These are phyloP conservation scores for Avena insularis DNA, from an alignment of 176 grass and related monocot genomes.

Conservation along the genomic window DNA sequence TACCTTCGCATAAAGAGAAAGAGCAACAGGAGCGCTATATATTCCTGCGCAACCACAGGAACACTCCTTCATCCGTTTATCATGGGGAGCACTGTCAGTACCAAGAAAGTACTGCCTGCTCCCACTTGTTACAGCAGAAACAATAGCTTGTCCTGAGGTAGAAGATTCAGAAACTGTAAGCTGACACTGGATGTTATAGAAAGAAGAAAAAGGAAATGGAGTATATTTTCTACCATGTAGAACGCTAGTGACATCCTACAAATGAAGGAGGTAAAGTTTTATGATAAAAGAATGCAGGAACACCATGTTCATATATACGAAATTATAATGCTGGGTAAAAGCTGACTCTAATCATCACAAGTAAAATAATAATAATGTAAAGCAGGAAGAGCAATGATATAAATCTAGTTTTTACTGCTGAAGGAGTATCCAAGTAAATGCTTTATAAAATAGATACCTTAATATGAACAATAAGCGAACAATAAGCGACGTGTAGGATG, in stretches of 20 bases:
- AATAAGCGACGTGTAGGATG: neutral
- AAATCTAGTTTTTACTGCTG: neutral
- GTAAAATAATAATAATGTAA: constrained; percentile 20
- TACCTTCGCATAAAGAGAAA: constrained; percentile 89
- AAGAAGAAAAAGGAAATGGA: neutral
- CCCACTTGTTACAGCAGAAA: constrained; percentile 89
- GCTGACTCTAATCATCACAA: neutral
- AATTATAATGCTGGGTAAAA: neutral
- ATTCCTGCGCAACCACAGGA: constrained; percentile 97
- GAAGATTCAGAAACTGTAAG: constrained; percentile 44
- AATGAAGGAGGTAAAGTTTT: neutral
- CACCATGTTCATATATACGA: neutral
- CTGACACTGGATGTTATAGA: neutral
- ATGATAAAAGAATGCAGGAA: neutral
- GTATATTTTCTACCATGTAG: constrained; percentile 1
- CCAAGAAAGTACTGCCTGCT: constrained; percentile 85
- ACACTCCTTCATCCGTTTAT: constrained; percentile 82
- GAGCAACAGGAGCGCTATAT: constrained; percentile 81
- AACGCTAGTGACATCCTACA: neutral
- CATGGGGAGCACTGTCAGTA: constrained; percentile 91
- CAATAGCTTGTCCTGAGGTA: constrained; percentile 77
- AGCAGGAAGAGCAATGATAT: neutral
- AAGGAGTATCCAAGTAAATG: neutral
- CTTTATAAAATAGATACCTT: constrained; percentile 7
- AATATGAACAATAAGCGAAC: neutral